Evolutionary conservation across 345 rosid genomes (phyloP).

Genomic region (Sisymbrium altissimum): DNA sequence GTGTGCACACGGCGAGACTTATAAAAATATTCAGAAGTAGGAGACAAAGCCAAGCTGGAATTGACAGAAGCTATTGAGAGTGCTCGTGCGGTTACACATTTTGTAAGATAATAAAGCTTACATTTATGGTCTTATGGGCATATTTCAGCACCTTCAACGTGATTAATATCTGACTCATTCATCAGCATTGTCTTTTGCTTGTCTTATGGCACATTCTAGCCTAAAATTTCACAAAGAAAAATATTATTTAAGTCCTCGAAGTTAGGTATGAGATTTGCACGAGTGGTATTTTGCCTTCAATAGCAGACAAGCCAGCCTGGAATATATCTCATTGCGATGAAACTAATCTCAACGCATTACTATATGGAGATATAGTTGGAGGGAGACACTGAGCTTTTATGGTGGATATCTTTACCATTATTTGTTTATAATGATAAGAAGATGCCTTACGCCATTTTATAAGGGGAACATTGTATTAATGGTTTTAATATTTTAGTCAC

Average conservation of each 20-base stretch:
- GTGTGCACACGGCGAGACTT: slow-evolving; percentile 22
- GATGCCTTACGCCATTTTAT: background rate
- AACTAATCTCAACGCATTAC: background rate
- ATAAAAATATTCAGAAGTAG: background rate
- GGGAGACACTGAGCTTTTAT: slow-evolving; percentile 15
- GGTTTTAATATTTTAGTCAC: background rate
- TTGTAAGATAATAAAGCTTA: background rate
- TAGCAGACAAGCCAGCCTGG: slow-evolving; percentile 24
- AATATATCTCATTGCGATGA: background rate
- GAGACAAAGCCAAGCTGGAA: slow-evolving; percentile 20
- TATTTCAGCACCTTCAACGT: background rate
- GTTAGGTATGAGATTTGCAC: slow-evolving; percentile 18
- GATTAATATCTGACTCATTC: background rate
- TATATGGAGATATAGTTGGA: background rate
- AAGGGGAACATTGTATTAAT: background rate
- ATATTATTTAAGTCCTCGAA: background rate
- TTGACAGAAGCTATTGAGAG: background rate
- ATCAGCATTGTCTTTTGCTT: background rate
- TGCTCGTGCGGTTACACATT: slow-evolving; percentile 13
- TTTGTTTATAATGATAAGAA: background rate
- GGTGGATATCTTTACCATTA: slow-evolving; percentile 4
- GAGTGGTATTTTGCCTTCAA: slow-evolving; percentile 2
- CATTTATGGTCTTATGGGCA: background rate
- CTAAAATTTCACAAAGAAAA: background rate
- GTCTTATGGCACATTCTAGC: background rate